These are phyloP conservation scores for Meredithiella fracta DNA, from an alignment of 2,329 filamentous ascomycete genomes.

Conservation along the genomic window DNA sequence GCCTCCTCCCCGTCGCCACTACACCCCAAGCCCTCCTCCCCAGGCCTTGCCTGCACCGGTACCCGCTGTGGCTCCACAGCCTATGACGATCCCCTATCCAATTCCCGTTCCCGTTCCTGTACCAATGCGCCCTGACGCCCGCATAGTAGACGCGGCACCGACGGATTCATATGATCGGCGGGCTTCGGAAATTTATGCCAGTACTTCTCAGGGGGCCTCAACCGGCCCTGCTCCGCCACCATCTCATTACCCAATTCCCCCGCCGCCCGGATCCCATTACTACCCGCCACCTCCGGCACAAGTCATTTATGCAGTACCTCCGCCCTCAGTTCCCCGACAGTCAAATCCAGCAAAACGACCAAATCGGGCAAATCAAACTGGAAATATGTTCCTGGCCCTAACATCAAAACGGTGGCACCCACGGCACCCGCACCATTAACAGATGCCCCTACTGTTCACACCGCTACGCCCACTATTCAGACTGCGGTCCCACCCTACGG, in stretches of 20 bases:
- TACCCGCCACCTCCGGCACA: not conserved
- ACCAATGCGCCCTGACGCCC: constrained; percentile 9
- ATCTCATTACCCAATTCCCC: not conserved
- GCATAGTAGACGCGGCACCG: constrained; percentile 8
- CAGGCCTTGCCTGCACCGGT: not conserved
- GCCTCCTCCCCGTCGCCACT: constrained; percentile 1
- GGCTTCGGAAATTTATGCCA: constrained; percentile 2
- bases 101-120: constrained; percentile 7
- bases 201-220: not conserved
- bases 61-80: not conserved
- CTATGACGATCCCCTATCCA: constrained; percentile 10
- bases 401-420: not conserved
- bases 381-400: constrained; percentile 1
- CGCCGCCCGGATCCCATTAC: not conserved
- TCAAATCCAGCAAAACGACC: not conserved
- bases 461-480: not conserved
- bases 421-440: not conserved
- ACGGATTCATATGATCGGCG: constrained; percentile 3
- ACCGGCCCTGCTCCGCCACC: not conserved
- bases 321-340: not conserved
- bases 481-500: constrained; percentile 1
- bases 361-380: not conserved
- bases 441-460: no score
- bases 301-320: not conserved
- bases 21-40: constrained; percentile 4